Evolutionary conservation across 805 yeast genomes (phyloP), one percentile per base, ranked within the genome.

Genomic region (Blastobotrys mokoenaii): DNA sequence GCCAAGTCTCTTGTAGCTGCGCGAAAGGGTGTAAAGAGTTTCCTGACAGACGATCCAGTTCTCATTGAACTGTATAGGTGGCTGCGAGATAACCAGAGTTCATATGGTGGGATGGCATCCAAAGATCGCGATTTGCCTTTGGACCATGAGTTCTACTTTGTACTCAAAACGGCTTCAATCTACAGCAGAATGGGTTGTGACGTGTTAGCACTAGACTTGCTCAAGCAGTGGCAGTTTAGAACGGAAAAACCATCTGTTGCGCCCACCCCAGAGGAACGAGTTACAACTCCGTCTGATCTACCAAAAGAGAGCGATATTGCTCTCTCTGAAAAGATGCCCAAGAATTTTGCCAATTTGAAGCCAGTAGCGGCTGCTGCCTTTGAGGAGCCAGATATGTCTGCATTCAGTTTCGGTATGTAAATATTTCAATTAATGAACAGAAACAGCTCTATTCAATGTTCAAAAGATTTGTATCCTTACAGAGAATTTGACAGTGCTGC

Each of bases 181-280:
- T 84, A 87, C 56, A 71, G 77, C 12, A 70, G 94, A 46, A 86
- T 89, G 96, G 97, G 97, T 0, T 89, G 97, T 64, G 95, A 89
- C 55, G 76, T 79, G 48, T 61, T 90, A 36, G 79, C 88, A 0
- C 58, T 84, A 18, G 72, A 77, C 43, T 60, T 88, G 39, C 67
- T 82, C 1, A 69, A 68, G 40, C 77, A 75, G 48, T 89, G 96
- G 96, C 65, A 65, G 27, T 88, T 87, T 57, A 36, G 37, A 38
- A 32, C 22, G 44, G 17, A 17, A 18, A 20, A 14, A 29, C 30
- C 22, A 16, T 39, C 14, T 30, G 33, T 11, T 25, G 41, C 14
- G 20, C 38, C 34, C 11, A 34, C 20, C 39, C 41, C 39, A 30
- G 29, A 18, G 20, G 16, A 30, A 15, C 18, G 38, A 33, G 27